phyloP scores from a whole-genome alignment of 495 filamentous ascomycete genomes.

The Penicillium fimorum region DNA sequence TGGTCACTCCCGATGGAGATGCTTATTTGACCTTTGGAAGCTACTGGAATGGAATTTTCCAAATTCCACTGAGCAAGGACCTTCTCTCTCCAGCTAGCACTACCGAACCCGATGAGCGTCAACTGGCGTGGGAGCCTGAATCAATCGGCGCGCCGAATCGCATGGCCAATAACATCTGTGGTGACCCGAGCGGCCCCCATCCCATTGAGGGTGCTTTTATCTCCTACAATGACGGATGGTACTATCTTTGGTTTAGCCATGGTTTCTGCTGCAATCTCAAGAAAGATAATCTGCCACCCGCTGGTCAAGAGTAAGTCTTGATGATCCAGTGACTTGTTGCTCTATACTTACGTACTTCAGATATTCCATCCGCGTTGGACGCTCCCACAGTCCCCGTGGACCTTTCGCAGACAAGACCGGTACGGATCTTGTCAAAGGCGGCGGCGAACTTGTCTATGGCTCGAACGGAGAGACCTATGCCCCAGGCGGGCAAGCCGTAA shows the following conservation, averaged over 20 bases:
- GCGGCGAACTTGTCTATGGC: conserved; percentile 45
- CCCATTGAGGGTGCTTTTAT: conserved; percentile 52
- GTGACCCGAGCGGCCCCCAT: conserved; percentile 38
- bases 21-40: conserved; percentile 65
- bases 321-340: background rate
- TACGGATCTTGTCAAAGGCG: conserved; percentile 38
- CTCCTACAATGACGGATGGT: conserved; percentile 56
- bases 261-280: conserved; percentile 68
- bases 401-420: conserved; percentile 44
- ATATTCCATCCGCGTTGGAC: conserved; percentile 48
- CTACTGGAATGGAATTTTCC: conserved; percentile 72
- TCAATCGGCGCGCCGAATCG: conserved; percentile 21
- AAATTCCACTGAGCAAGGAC: conserved; percentile 53
- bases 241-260: conserved; percentile 70
- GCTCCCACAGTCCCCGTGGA: conserved; percentile 33
- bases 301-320: conserved; percentile 59
- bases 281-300: conserved; percentile 40
- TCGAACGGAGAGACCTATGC: conserved; percentile 49
- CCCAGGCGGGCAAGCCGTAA: conserved; percentile 45
- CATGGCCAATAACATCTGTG: conserved; percentile 31
- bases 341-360: conserved; percentile 17
- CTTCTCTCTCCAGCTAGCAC: conserved; percentile 33
- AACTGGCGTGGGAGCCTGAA: conserved; percentile 36
- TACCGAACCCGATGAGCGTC: conserved; percentile 28
- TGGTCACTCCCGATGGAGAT: conserved; percentile 43